phyloP scores from a whole-genome alignment of 2,329 filamentous ascomycete species.

The Sclerotinia minor region DNA sequence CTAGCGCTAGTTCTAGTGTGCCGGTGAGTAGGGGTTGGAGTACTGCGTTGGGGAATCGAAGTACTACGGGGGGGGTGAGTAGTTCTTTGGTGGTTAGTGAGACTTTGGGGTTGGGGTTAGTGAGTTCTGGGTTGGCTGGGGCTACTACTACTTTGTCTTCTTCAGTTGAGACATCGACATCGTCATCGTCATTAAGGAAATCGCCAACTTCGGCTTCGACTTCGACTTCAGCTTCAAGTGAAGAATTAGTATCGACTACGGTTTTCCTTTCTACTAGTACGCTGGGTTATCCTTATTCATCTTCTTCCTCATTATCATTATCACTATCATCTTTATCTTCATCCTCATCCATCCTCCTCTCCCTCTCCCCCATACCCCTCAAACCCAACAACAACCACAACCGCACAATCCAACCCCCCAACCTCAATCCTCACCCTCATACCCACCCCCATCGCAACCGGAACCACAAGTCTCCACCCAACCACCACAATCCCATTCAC shows the following conservation, averaged over 20 bases:
- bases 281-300: not conserved
- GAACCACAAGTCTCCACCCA: constrained; percentile 32
- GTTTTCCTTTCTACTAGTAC: not conserved
- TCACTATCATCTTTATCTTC: not conserved
- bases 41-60: not conserved
- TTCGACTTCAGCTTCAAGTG: not conserved
- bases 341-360: not conserved
- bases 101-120: not conserved
- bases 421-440: constrained; percentile 37
- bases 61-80: too few relatives aligned
- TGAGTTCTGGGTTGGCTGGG: not conserved
- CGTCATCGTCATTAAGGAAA: too few relatives aligned
- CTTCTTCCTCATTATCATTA: too few relatives aligned
- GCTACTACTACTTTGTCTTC: too few relatives aligned
- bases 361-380: not conserved
- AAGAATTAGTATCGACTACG: not conserved
- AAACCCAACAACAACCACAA: too few relatives aligned
- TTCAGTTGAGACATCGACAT: too few relatives aligned
- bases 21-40: too few relatives aligned
- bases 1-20: too few relatives aligned
- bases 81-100: not conserved
- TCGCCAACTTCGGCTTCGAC: not conserved
- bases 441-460: constrained; percentile 41
- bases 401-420: constrained; percentile 35
- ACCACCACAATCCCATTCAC: constrained; percentile 37